phyloP scores from a whole-genome alignment of 768 basidiomycete genomes.

The Epithele typhae region DNA sequence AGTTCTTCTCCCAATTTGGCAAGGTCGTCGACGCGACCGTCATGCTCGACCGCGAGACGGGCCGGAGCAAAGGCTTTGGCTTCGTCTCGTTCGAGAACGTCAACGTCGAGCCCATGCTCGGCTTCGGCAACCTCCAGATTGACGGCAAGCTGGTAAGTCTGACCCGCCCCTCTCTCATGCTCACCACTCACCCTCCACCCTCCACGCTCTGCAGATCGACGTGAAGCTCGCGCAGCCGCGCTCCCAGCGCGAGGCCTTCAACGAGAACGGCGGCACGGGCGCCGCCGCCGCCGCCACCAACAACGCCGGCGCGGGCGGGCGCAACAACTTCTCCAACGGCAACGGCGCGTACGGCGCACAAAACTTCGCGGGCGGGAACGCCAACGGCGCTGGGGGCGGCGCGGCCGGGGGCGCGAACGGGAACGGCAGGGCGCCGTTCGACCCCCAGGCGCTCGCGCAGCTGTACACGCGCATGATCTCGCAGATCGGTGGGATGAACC shows the following conservation, averaged over 20 bases:
- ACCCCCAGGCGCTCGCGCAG: constrained; percentile 87
- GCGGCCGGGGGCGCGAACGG: constrained; percentile 20
- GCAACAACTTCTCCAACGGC: constrained; percentile 17
- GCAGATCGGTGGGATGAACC: constrained; percentile 57
- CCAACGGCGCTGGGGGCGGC: constrained; percentile 14
- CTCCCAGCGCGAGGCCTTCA: constrained; percentile 66
- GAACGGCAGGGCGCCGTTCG: constrained; percentile 52
- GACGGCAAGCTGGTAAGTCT: constrained; percentile 90
- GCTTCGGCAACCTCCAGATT: constrained; percentile 84
- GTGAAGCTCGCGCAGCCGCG: constrained; percentile 95
- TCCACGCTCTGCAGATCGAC: constrained; percentile 66
- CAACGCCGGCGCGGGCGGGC: constrained; percentile 7
- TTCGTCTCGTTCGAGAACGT: constrained; percentile 95
- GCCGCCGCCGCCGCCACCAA: constrained; percentile 8
- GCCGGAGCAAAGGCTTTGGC: constrained; percentile 94
- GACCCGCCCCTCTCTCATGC: neutral
- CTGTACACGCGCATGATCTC: constrained; percentile 96
- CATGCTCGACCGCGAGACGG: constrained; percentile 96
- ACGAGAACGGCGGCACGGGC: constrained; percentile 47
- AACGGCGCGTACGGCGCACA: constrained; percentile 32
- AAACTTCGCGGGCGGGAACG: constrained; percentile 31
- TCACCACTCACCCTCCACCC: neutral
- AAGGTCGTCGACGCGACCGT: constrained; percentile 97
- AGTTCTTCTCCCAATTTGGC: constrained; percentile 92
- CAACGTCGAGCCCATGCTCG: constrained; percentile 86